phyloP scores from a whole-genome alignment of 1,139 yeast species.

The Taphrina pruni region DNA sequence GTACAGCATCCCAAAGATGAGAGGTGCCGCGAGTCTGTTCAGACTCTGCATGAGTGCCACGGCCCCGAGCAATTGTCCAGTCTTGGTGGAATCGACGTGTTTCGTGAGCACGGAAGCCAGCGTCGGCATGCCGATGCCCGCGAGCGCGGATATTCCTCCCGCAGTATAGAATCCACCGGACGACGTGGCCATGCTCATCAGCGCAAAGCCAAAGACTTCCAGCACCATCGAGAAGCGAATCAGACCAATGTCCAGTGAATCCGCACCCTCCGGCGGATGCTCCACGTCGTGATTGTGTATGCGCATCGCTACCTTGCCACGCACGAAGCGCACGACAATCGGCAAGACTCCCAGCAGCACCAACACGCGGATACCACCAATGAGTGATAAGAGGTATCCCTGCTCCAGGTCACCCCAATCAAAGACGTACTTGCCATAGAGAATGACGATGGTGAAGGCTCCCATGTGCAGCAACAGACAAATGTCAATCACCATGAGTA shows the following conservation, averaged over 20 bases:
- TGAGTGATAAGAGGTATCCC: slow-evolving; percentile 64
- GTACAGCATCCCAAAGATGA: slow-evolving; percentile 49
- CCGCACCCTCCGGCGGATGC: slow-evolving; percentile 40
- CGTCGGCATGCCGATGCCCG: slow-evolving; percentile 59
- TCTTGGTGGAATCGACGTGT: slow-evolving; percentile 53
- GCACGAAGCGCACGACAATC: slow-evolving; percentile 55
- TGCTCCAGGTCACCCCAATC: slow-evolving; percentile 63
- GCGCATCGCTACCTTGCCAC: slow-evolving; percentile 43
- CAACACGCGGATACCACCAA: slow-evolving; percentile 59
- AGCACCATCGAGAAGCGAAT: slow-evolving; percentile 54
- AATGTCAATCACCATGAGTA: slow-evolving; percentile 44
- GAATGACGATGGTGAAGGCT: slow-evolving; percentile 57
- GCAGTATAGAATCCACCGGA: slow-evolving; percentile 50
- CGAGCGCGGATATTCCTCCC: slow-evolving; percentile 57
- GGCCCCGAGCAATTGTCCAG: slow-evolving; percentile 53
- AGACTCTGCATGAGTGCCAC: slow-evolving; percentile 49
- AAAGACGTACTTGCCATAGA: slow-evolving; percentile 66
- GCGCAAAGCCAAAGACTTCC: slow-evolving; percentile 57
- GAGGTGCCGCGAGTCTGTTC: slow-evolving; percentile 50
- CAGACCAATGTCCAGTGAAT: slow-evolving; percentile 48
- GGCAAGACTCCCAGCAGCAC: slow-evolving; percentile 58
- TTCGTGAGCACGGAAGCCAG: slow-evolving; percentile 61
- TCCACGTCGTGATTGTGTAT: slow-evolving; percentile 25
- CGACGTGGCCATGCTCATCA: slow-evolving; percentile 53
- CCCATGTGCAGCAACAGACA: slow-evolving; percentile 53